Conservation (phyloP, 1,139 yeast genomes). For the Hansenula sp. region DNA sequence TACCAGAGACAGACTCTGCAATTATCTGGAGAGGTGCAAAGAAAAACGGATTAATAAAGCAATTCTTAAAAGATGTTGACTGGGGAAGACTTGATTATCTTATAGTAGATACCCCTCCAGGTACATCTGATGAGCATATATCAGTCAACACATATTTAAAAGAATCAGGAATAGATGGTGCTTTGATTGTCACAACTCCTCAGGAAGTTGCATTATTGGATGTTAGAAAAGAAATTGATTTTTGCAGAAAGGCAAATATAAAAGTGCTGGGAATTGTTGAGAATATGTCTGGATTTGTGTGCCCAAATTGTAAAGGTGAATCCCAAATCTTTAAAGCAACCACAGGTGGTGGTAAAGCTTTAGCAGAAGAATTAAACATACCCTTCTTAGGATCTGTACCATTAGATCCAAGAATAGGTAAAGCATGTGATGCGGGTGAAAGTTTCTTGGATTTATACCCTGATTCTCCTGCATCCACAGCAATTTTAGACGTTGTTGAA, state of each 20-base stretch:
- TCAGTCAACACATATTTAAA: constrained; percentile 84
- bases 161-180: constrained; percentile 93
- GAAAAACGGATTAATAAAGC: constrained; percentile 89
- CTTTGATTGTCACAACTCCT: constrained; percentile 92
- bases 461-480: constrained; percentile 90
- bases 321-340: constrained; percentile 91
- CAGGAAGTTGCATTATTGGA: constrained; percentile 95
- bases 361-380: constrained; percentile 74
- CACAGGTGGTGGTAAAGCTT: constrained; percentile 89
- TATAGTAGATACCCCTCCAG: constrained; percentile 96
- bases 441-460: constrained; percentile 80
- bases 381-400: constrained; percentile 91
- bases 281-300: constrained; percentile 97
- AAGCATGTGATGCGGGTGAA: constrained; percentile 84
- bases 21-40: constrained; percentile 97
- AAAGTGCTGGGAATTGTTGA: constrained; percentile 87
- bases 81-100: constrained; percentile 94
- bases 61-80: constrained; percentile 89
- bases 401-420: constrained; percentile 90
- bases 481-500: constrained; percentile 81
- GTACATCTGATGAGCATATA: constrained; percentile 95
- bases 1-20: constrained; percentile 91
- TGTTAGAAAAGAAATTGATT: constrained; percentile 93
- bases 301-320: constrained; percentile 90
- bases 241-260: constrained; percentile 87